phyloP scores from a whole-genome alignment of 2,329 filamentous ascomycete species.

The Pleoardoris graminearum region DNA sequence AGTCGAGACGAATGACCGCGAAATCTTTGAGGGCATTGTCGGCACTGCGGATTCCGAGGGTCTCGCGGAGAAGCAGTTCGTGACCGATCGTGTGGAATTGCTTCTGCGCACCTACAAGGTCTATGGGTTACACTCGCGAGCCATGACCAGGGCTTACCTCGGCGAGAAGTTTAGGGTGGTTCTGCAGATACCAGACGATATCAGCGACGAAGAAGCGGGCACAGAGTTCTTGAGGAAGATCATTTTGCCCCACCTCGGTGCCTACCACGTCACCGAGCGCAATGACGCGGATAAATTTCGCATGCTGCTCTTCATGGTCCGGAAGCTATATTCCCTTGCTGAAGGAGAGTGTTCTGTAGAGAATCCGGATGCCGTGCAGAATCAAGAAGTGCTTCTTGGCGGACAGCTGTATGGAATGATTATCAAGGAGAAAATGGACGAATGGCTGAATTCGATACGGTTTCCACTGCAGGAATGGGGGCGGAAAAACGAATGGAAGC shows the following conservation, averaged over 20 bases:
- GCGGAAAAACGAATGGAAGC: constrained; percentile 54
- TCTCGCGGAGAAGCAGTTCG: constrained; percentile 79
- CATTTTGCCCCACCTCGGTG: constrained; percentile 88
- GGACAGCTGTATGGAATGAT: constrained; percentile 95
- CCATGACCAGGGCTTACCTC: constrained; percentile 81
- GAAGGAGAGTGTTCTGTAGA: constrained; percentile 91
- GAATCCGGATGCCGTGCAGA: constrained; percentile 95
- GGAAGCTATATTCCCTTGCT: constrained; percentile 91
- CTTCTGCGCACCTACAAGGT: constrained; percentile 90
- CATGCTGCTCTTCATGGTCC: constrained; percentile 91
- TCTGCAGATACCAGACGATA: constrained; percentile 78
- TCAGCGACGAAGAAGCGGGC: constrained; percentile 86
- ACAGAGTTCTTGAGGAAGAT: constrained; percentile 89
- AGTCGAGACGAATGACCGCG: constrained; percentile 92
- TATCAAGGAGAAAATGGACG: constrained; percentile 90
- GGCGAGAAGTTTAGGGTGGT: constrained; percentile 91
- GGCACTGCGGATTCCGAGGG: constrained; percentile 76
- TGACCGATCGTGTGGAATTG: constrained; percentile 92
- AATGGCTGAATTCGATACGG: constrained; percentile 74
- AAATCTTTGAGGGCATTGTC: constrained; percentile 93
- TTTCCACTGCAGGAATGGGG: constrained; percentile 59
- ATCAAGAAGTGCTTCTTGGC: constrained; percentile 91
- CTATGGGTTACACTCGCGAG: constrained; percentile 80
- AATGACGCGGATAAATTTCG: constrained; percentile 93
- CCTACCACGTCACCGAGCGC: constrained; percentile 77